Percentiles rank a stretch among this genome's conserved stretches.
These are phyloP conservation scores for Rhynchosporium graminicola DNA, from an alignment of 2,329 filamentous ascomycete species.

Conservation along the genomic window DNA sequence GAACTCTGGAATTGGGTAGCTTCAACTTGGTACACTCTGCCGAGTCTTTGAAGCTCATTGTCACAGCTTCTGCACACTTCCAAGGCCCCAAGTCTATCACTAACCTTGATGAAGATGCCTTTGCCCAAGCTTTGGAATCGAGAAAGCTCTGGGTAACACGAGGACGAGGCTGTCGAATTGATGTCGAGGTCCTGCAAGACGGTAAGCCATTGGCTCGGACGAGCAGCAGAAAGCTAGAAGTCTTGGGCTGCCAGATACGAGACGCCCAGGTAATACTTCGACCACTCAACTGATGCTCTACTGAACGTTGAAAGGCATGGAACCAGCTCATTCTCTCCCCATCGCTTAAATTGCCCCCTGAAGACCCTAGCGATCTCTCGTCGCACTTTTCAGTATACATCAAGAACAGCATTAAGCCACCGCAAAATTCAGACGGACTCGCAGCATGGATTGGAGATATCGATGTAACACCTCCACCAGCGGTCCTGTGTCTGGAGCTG, in stretches of 20 bases:
- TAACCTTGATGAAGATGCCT: not conserved
- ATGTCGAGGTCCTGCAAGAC: slow-evolving; percentile 29
- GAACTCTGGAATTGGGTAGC: slow-evolving; percentile 24
- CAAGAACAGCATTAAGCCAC: slow-evolving; percentile 12
- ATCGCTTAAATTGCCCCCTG: slow-evolving; percentile 20
- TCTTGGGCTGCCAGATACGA: slow-evolving; percentile 26
- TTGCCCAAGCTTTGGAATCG: slow-evolving; percentile 26
- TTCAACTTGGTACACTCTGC: slow-evolving; percentile 21
- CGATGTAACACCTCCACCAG: slow-evolving; percentile 28
- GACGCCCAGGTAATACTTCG: slow-evolving; percentile 29
- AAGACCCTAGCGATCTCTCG: not conserved
- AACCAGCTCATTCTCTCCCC: slow-evolving; percentile 23
- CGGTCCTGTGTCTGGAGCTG: slow-evolving; percentile 27
- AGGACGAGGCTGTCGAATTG: slow-evolving; percentile 28
- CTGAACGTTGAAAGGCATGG: slow-evolving; percentile 24
- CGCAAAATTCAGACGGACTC: not conserved
- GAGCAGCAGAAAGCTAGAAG: slow-evolving; percentile 19
- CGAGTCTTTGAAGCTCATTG: slow-evolving; percentile 26
- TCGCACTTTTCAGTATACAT: slow-evolving; percentile 29
- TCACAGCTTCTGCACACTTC: slow-evolving; percentile 21
- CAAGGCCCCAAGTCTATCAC: not conserved
- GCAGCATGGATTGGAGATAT: slow-evolving; percentile 20
- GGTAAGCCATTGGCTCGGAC: slow-evolving; percentile 20
- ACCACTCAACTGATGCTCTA: not conserved
- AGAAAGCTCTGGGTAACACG: slow-evolving; percentile 33